Conservation (phyloP, 2,329 filamentous ascomycete species). For the Fonsecaea pugnacius region DNA sequence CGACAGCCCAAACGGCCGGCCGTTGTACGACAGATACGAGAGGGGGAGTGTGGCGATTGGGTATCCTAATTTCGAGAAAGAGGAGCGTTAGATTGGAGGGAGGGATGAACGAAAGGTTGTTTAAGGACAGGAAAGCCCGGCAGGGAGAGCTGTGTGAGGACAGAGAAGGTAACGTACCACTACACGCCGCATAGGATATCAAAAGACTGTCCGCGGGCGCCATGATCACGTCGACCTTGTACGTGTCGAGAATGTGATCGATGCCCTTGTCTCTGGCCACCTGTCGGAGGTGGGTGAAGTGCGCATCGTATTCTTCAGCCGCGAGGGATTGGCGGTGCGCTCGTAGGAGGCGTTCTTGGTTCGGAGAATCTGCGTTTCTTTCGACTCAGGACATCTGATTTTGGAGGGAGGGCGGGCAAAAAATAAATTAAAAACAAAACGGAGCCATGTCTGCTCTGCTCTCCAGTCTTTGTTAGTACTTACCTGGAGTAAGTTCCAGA, state of each 20-base stretch:
- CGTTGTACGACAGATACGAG: conserved; percentile 28
- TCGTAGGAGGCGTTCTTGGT: neutral
- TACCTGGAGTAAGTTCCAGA: conserved; percentile 9
- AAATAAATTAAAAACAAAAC: too few relatives aligned
- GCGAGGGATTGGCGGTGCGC: neutral
- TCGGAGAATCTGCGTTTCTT: neutral
- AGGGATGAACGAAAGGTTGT: too few relatives aligned
- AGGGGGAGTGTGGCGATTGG: conserved; percentile 30
- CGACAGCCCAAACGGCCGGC: conserved; percentile 31
- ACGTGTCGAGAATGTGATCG: neutral
- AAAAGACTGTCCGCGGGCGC: conserved; percentile 14
- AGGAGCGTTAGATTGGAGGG: too few relatives aligned
- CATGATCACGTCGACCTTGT: neutral
- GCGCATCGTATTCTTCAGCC: neutral
- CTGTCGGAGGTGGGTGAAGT: neutral
- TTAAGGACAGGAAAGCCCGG: too few relatives aligned
- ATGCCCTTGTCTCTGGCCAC: neutral
- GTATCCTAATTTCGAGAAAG: conserved; percentile 19
- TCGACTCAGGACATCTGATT: neutral
- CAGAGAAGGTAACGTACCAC: conserved; percentile 2
- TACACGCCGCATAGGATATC: neutral
- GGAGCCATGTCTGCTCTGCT: too few relatives aligned
- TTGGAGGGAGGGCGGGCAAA: neutral
- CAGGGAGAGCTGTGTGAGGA: neutral
- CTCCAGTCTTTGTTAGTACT: neutral